Conservation (phyloP, 306 rosid species). For the Dryas alaskensis region DNA sequence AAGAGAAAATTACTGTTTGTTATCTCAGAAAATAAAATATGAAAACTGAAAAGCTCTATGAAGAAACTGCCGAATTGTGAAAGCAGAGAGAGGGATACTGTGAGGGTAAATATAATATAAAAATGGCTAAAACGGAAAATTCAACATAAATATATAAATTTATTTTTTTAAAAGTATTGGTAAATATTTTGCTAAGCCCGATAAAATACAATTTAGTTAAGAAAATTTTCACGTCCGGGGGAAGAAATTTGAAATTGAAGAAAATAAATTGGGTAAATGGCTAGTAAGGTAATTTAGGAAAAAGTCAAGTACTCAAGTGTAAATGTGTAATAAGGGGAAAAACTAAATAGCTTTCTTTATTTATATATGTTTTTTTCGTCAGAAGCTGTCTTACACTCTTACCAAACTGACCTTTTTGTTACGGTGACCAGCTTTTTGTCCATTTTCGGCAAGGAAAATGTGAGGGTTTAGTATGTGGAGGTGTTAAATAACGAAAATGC, state of each 20-base stretch:
- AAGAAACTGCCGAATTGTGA: slow-evolving; percentile 37
- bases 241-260: slow-evolving; percentile 30
- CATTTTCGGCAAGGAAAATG: too few species aligned
- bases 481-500: too few species aligned
- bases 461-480: too few species aligned
- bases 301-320: too few species aligned
- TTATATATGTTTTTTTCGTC: too few species aligned
- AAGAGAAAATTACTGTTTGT: slow-evolving; percentile 23
- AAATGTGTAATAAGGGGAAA: too few species aligned
- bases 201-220: slow-evolving; percentile 69
- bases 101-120: background rate
- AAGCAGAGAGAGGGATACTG: slow-evolving; percentile 22
- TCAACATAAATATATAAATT: too few species aligned
- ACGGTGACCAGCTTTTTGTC: too few species aligned
- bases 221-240: slow-evolving; percentile 73
- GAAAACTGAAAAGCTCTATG: slow-evolving; percentile 35
- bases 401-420: too few species aligned
- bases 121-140: background rate
- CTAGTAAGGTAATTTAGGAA: slow-evolving; percentile 32
- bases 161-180: too few species aligned
- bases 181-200: slow-evolving; percentile 45
- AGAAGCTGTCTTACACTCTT: too few species aligned
- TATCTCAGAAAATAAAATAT: slow-evolving; percentile 36
- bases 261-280: slow-evolving; percentile 24
- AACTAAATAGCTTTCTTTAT: too few species aligned